Percentiles rank a stretch among this genome's conserved stretches.
Evolutionary conservation across 805 yeast species (phyloP).

Genomic region (Candida schatavii): DNA sequence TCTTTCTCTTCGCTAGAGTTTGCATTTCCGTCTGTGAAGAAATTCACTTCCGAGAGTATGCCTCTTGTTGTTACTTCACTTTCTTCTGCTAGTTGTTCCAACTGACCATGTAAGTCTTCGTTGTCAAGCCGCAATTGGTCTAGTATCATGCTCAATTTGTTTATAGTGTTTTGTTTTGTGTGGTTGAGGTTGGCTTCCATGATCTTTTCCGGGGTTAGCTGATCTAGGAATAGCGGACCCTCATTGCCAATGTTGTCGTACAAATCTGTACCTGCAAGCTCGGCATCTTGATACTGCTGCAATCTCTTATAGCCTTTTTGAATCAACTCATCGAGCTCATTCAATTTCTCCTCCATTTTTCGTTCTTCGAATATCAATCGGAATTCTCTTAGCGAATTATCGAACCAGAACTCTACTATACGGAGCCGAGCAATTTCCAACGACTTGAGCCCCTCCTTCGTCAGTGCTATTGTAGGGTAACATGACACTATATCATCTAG

Average conservation of each 20-base stretch:
- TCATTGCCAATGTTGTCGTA: constrained; percentile 5
- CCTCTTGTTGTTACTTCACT: constrained; percentile 19
- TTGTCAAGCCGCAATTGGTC: constrained; percentile 37
- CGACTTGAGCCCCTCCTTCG: constrained; percentile 43
- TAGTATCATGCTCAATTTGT: constrained; percentile 31
- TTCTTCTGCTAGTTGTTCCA: constrained; percentile 18
- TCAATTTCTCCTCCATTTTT: constrained; percentile 39
- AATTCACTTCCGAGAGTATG: constrained; percentile 19
- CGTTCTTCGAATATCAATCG: constrained; percentile 51
- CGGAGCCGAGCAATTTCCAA: constrained; percentile 51
- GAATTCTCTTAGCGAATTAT: constrained; percentile 50
- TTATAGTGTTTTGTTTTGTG: constrained; percentile 20
- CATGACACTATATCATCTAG: constrained; percentile 51
- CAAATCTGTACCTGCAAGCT: not conserved
- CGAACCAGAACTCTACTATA: constrained; percentile 50
- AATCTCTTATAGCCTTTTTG: constrained; percentile 35
- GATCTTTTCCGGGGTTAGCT: constrained; percentile 28
- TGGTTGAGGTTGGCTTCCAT: constrained; percentile 27
- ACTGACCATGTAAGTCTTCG: constrained; percentile 21
- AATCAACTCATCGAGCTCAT: constrained; percentile 48
- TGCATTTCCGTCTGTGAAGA: constrained; percentile 19
- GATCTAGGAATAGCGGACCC: constrained; percentile 25
- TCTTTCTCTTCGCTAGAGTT: constrained; percentile 15
- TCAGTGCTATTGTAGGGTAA: constrained; percentile 51
- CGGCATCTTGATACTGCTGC: constrained; percentile 7